A percentile compares a stretch with the other conserved stretches of the same genome.
phyloP scores from a whole-genome alignment of 1,284 basidiomycete species.

The Ustilago sp. region DNA sequence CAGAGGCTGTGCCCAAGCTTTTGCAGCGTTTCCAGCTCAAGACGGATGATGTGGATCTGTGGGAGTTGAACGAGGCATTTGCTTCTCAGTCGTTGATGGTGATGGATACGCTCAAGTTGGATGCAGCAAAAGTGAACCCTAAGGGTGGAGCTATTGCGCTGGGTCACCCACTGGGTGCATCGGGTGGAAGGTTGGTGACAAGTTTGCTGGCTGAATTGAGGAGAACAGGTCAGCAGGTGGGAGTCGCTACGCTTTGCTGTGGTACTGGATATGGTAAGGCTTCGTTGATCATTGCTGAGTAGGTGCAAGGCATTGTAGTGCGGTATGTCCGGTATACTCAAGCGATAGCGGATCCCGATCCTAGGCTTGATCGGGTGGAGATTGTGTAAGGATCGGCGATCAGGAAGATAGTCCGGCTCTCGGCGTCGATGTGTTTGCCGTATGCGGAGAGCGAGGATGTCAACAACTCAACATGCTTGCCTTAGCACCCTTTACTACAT shows the following conservation, averaged over 20 bases:
- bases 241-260: conserved; percentile 66
- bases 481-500: neutral
- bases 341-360: neutral
- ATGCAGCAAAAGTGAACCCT: conserved; percentile 59
- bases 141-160: conserved; percentile 69
- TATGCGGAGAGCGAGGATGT: neutral
- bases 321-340: neutral
- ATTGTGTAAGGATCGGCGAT: conserved; percentile 14
- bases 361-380: neutral
- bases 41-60: conserved; percentile 64
- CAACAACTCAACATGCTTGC: neutral
- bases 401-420: neutral
- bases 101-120: conserved; percentile 60
- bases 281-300: conserved; percentile 64
- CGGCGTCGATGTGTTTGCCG: conserved; percentile 1
- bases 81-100: conserved; percentile 66
- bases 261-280: conserved; percentile 66
- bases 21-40: conserved; percentile 58
- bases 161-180: conserved; percentile 66
- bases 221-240: conserved; percentile 59
- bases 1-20: conserved; percentile 61
- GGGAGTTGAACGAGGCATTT: conserved; percentile 68
- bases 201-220: conserved; percentile 62
- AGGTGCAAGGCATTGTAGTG: neutral
- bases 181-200: conserved; percentile 63